Percentiles rank a stretch among this genome's conserved stretches.
These are phyloP conservation scores for Fimicolochytrium jonesii DNA, from an alignment of 192 early-diverging fungal genomes.

Conservation along the genomic window DNA sequence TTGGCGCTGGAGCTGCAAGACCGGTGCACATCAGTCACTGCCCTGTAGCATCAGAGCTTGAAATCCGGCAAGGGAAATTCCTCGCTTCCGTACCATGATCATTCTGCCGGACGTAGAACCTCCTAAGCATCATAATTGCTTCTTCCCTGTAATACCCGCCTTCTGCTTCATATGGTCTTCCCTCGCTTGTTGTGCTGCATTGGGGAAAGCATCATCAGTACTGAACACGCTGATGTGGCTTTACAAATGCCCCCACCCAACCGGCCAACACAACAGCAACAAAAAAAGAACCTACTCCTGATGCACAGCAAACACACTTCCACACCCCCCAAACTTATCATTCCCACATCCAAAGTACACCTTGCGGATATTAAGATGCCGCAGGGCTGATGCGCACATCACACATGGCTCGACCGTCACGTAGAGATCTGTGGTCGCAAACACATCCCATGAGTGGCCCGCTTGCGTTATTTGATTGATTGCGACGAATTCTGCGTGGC, in stretches of 20 bases:
- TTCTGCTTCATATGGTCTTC: conserved; percentile 52
- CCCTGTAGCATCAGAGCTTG: neutral
- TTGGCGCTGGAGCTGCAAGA: conserved; percentile 75
- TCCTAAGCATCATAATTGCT: conserved; percentile 79
- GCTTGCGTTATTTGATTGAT: conserved; percentile 70
- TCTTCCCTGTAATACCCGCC: conserved; percentile 73
- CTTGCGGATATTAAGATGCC: conserved; percentile 73
- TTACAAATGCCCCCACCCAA: too few species aligned
- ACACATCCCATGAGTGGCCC: conserved; percentile 30
- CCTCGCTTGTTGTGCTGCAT: conserved; percentile 15
- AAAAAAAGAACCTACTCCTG: conserved; percentile 51
- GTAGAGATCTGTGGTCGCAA: conserved; percentile 68
- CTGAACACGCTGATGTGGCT: too few species aligned
- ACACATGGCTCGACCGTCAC: conserved; percentile 98
- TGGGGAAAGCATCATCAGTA: neutral
- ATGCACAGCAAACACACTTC: conserved; percentile 80
- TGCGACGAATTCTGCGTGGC: conserved; percentile 92
- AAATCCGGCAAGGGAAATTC: neutral
- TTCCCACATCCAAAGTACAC: conserved; percentile 91
- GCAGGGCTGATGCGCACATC: conserved; percentile 92
- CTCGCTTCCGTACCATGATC: conserved; percentile 55
- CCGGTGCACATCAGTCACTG: neutral
- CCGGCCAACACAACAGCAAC: neutral
- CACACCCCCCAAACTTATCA: conserved; percentile 94
- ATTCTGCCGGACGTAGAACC: conserved; percentile 94